Base-by-base conservation (phyloP, 495 filamentous ascomycete genomes). In the Lasiosphaeria hispida region DNA sequence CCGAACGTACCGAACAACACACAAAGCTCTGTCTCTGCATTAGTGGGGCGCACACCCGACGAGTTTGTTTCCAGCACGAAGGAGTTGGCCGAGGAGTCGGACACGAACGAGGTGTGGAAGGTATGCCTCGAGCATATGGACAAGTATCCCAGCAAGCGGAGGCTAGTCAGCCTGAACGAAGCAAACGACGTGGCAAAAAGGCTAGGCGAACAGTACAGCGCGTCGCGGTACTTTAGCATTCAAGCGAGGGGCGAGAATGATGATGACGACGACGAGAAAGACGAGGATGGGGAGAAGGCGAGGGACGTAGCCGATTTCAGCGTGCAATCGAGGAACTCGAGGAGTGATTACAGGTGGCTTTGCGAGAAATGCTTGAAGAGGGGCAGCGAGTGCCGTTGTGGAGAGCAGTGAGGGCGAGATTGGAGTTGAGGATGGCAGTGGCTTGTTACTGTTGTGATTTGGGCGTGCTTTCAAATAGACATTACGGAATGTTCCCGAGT, bases 151-250 rank as follows among this genome's bases (percentile, higher is more conserved):
- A 5, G 23, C 23, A 30, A 30, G 23, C 74, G 87, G 45, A 79
- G 75, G 39, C 74, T 91, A 7, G 87, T 91, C 33, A 86, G 77
- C 53, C 69, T 91, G 58, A 77, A 81, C 60, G 86, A 90, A 63
- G 87, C 87, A 10, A 90, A 89, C 58, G 85, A 89, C 62, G 86
- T 90, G 7, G 83, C 87, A 1, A 85, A 83, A 65, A 67, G 88
- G 33, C 63, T 92, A 47, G 80, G 80, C 30, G 61, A 75, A 57
- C 63, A 66, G 56, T 58, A 71, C 39, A 40, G n/a, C 40, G 14
- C 13, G 38, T 39, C 6, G 15, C 59, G 67, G 10, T 66, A 69
- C 40, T 11, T 17, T n/a, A n/a, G 18, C 30, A 38, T 34, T 8
- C 41, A 56, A 13, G 36, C 34, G 33, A 9, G 14, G 48, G 14